Base-by-base conservation (phyloP, 2,329 filamentous ascomycete genomes). In the Herpotrichia juniperi region DNA sequence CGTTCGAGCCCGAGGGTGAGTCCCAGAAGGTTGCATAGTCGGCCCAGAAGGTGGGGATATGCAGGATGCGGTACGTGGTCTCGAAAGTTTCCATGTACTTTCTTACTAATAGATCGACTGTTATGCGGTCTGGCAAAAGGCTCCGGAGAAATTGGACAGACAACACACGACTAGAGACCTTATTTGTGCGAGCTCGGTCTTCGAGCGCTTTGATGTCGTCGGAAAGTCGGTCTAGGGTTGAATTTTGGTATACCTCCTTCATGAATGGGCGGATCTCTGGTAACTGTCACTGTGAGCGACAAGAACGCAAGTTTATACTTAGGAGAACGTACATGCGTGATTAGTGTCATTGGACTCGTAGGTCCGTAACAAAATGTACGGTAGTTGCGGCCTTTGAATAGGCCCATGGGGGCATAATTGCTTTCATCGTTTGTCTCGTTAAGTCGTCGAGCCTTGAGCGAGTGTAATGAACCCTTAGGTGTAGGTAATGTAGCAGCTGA, bases 41-140 rank as follows among this genome's bases (percentile, higher is more conserved):
- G 3, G 61, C 48, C 70, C 73, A 74, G 55, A 84, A 85, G 0
- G 73, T 76, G 0, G 81, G 80, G 1, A 69, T 56, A 51, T 85
- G 81, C 0, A 85, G 59, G 37, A 85, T 77, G 2, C 81, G 77
- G 42, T 81, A 76, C 0, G 74, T 74, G 1, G 74, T 75, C 54
- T 83, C 82, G 39, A 81, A 83, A 1, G 71, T 78, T 1, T 66
- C 63, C 30, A 83, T 73, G 58, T 84, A 85, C 1, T 77, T 58
- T 1, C 61, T 51, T 7, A 76, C 67, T 59, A 80, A 72, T 14
- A 56, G 19, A 48, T 83, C 77, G 1, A 76, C 70, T 8, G 69
- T 71, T 4, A 46, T 39, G 31, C 66, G 64, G 12, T 67, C 43
- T 2, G 74, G 74, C 1, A 78, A 49, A 22, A 76, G 43, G 3